Evolutionary conservation across 495 filamentous ascomycete genomes (phyloP), one percentile per base, ranked within the genome.

Genomic region (Bombardia bombarda): DNA sequence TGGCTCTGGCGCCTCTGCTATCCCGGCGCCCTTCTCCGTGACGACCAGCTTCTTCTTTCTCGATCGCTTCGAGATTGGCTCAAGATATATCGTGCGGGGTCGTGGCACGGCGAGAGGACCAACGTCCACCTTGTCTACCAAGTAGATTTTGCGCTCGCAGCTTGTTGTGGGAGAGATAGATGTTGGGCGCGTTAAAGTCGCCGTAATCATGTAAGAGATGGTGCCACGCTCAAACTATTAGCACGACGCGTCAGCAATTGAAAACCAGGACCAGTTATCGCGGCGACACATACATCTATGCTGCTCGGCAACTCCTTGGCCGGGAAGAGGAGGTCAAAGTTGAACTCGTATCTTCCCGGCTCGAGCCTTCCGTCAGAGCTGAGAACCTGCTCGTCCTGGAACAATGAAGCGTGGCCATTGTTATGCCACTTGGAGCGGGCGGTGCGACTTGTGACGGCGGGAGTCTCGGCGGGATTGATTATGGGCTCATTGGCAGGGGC

Each of bases 221-320:
- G 86, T 87, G 17, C 93, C 92, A 51, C 89, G 80, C 67, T 98
- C 93, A 60, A 98, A 98, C 89, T 96, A 60, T 20, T 31, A 32
- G 19, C 4, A 19, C 20, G 56, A 39, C 39, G 21, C 36, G 45
- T 37, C 32, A 41, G 35, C 32, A 35, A 35, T 4, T 12, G 20
- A 9, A 10, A 30, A 28, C 22, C 6, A 16, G 13, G 26, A 42
- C 14, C 13, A 2, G 25, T 7, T 12, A 14, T 16, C 26, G 21
- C n/a, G 30, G 7, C 31, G 31, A 46, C 23, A 75, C 84, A 52
- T 74, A 95, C 90, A 66, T 92, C 89, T 53, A 98, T 87, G 62
- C 90, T 95, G 62, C 85, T 94, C 14, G 92, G 92, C 35, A 97
- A 69, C 7, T 80, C 75, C 51, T 83, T 80, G n/a, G 74, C 68